Conservation (phyloP, 495 filamentous ascomycete species). For the Aspergillus egyptiacus region DNA sequence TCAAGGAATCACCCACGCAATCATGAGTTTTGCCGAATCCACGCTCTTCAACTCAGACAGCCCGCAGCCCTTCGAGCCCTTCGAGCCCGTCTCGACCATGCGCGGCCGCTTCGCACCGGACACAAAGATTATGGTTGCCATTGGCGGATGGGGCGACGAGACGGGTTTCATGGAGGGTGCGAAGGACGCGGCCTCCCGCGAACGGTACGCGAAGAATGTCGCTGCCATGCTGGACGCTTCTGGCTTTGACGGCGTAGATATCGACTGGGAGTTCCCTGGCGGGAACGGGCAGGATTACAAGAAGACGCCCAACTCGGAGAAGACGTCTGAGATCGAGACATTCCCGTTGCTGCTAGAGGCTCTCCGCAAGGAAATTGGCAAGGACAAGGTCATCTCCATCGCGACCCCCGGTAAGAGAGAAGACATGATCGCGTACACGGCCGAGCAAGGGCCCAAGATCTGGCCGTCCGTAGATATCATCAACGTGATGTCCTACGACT, state of each 20-base stretch:
- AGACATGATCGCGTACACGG: slow-evolving; percentile 70
- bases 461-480: slow-evolving; percentile 62
- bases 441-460: slow-evolving; percentile 56
- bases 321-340: slow-evolving; percentile 55
- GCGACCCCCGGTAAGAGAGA: slow-evolving; percentile 61
- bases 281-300: slow-evolving; percentile 77
- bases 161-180: slow-evolving; percentile 55
- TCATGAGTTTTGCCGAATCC: slow-evolving; percentile 61
- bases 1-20: slow-evolving; percentile 47
- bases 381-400: slow-evolving; percentile 58
- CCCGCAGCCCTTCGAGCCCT: slow-evolving; percentile 48
- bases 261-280: slow-evolving; percentile 80
- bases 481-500: slow-evolving; percentile 76
- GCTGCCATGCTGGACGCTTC: slow-evolving; percentile 54
- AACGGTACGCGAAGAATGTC: slow-evolving; percentile 59
- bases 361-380: slow-evolving; percentile 54
- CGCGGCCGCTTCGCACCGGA: slow-evolving; percentile 52
- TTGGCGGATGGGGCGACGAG: slow-evolving; percentile 71
- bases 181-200: slow-evolving; percentile 44
- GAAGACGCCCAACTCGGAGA: slow-evolving; percentile 53
- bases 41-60: slow-evolving; percentile 52
- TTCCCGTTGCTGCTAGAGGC: slow-evolving; percentile 59
- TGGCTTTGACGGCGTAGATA: slow-evolving; percentile 62
- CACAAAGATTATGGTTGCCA: slow-evolving; percentile 63
- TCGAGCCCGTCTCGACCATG: slow-evolving; percentile 50